phyloP scores from a whole-genome alignment of 2,329 filamentous ascomycete genomes.

The Penicillium sp. region DNA sequence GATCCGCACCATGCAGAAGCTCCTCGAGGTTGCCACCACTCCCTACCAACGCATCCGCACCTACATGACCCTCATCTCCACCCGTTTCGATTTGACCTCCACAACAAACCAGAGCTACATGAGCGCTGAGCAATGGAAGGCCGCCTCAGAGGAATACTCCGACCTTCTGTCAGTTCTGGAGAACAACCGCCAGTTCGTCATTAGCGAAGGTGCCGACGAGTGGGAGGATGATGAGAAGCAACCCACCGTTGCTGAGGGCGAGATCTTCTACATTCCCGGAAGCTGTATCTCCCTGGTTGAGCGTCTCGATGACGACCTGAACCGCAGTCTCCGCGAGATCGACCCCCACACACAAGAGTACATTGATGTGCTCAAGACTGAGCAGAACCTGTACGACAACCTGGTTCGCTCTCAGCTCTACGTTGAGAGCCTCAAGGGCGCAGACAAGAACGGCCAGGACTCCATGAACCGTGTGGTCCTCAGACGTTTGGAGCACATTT shows the following conservation, averaged over 20 bases:
- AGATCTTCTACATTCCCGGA: conserved; percentile 88
- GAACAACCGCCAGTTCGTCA: conserved; percentile 74
- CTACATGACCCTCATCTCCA: conserved; percentile 86
- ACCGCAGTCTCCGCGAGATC: conserved; percentile 93
- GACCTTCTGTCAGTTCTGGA: conserved; percentile 78
- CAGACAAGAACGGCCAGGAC: conserved; percentile 73
- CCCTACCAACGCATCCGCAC: conserved; percentile 95
- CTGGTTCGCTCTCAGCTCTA: conserved; percentile 88
- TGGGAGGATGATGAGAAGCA: conserved; percentile 99
- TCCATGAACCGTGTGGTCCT: conserved; percentile 90
- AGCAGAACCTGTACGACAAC: conserved; percentile 86
- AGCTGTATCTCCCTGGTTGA: conserved; percentile 94
- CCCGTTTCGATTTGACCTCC: conserved; percentile 87
- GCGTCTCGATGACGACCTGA: conserved; percentile 94
- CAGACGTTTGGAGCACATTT: conserved; percentile 92
- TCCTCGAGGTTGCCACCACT: conserved; percentile 81
- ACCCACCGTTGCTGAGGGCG: conserved; percentile 69
- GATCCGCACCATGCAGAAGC: conserved; percentile 96
- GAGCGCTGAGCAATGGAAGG: conserved; percentile 96
- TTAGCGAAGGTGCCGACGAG: conserved; percentile 90
- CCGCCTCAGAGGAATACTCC: conserved; percentile 82
- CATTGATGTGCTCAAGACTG: conserved; percentile 90
- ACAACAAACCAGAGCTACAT: conserved; percentile 74
- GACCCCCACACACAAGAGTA: conserved; percentile 99
- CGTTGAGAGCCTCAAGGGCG: conserved; percentile 76